phyloP scores from a whole-genome alignment of 768 basidiomycete species.

The Boletus vermiculosoides region DNA sequence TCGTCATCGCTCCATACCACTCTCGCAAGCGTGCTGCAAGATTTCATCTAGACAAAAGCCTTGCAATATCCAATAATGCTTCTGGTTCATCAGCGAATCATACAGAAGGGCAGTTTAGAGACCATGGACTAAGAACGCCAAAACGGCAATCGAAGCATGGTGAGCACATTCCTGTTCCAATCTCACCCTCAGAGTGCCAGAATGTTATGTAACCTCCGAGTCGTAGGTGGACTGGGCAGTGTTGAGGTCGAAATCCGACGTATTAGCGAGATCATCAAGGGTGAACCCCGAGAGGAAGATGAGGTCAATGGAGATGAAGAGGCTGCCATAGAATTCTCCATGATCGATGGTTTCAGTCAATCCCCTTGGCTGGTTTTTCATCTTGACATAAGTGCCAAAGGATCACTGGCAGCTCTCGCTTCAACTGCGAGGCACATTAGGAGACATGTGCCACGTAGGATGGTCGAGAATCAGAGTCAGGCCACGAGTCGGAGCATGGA shows the following conservation, averaged over 20 bases:
- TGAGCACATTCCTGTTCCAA: background rate
- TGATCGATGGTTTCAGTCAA: conserved; percentile 13
- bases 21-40: conserved; percentile 11
- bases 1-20: background rate
- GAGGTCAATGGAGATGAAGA: background rate
- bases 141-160: background rate
- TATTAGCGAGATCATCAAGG: conserved; percentile 9
- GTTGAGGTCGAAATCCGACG: conserved; percentile 20
- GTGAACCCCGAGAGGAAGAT: background rate
- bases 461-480: background rate
- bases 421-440: background rate
- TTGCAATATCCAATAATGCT: background rate
- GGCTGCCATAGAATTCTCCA: conserved; percentile 1
- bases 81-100: conserved; percentile 7
- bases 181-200: background rate
- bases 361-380: conserved; percentile 14
- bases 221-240: conserved; percentile 6
- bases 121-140: conserved; percentile 11
- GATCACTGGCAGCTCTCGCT: background rate
- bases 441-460: background rate
- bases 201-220: background rate
- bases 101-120: background rate
- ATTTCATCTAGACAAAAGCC: conserved; percentile 12
- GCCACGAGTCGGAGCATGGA: background rate
- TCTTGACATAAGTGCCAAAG: conserved; percentile 8